Evolutionary conservation across 768 basidiomycete genomes (phyloP), one percentile per base, ranked within the genome.

Genomic region (Pulveroboletus ravenelii): DNA sequence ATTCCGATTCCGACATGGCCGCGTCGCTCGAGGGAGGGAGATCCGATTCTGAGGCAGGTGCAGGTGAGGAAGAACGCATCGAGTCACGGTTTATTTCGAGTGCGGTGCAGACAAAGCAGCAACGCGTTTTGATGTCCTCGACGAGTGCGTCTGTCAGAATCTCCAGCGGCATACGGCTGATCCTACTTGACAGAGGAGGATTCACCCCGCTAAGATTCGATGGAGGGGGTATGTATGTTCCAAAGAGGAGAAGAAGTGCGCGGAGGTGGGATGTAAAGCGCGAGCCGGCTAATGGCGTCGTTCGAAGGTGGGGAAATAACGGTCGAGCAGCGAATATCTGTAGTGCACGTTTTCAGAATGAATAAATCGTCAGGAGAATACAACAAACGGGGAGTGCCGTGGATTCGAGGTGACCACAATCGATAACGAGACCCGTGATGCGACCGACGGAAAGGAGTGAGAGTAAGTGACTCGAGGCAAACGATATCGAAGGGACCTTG

Each of bases 401-500:
- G 0, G 93, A 89, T 66, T 98, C 96, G 4, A 95, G 76, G 65
- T 95, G 85, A 1, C 96, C 96, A 56, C 85, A 86, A 63, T 99
- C 96, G 3, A 98, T 72, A 1, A 98, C 95, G 13, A 99, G 79
- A 6, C 95, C 96, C 2, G 93, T 94, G 57, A 93, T 87, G 51
- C 90, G 76, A 10, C 96, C 96, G 7, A 84, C 82, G 2, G 93
- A 84, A 53, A 96, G 76, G 13, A 98, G 73, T 4, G 93, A 81
- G 15, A 97, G 79, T 0, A 98, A 71, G 59, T 91, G 91, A 49
- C 90, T 87, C 14, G 90, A 86, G 1, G 89, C 87, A 69, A 98
- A 99, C 2, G 93, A 95, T 56, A 99, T 78, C 7, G 91, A 93
- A 7, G 93, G 95, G 27, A 96, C 88, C 93, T 96, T 63, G 23